Conservation (phyloP, 1,284 basidiomycete species). For the Trichosporon sp. region DNA sequence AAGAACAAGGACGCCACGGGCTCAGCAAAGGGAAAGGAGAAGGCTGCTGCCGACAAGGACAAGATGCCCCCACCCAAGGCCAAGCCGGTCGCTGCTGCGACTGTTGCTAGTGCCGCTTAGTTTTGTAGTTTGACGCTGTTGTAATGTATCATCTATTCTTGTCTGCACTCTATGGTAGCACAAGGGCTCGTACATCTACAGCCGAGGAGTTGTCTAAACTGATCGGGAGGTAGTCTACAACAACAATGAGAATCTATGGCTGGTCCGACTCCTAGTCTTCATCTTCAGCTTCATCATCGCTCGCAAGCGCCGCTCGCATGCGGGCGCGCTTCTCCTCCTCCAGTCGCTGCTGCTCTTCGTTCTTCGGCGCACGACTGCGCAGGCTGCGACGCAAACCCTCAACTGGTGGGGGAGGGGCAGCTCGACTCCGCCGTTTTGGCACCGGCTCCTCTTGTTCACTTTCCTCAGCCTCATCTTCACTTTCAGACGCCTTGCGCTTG, state of each 20-base stretch:
- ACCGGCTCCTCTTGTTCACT: slow-evolving; percentile 5
- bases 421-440: neutral
- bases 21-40: slow-evolving; percentile 71
- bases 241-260: neutral
- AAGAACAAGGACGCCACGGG: slow-evolving; percentile 13
- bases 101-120: neutral
- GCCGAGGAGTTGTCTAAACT: no score
- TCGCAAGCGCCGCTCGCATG: slow-evolving; percentile 25
- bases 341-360: slow-evolving; percentile 21
- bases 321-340: slow-evolving; percentile 25
- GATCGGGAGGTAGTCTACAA: neutral
- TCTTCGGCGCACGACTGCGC: slow-evolving; percentile 27
- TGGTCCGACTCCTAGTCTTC: neutral
- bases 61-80: slow-evolving; percentile 24
- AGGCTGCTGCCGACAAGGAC: slow-evolving; percentile 46
- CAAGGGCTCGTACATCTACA: no score
- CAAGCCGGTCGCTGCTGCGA: slow-evolving; percentile 12
- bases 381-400: slow-evolving; percentile 18
- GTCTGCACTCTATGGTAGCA: no score
- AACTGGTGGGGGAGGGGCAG: neutral
- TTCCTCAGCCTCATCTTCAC: slow-evolving; percentile 16
- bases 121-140: neutral
- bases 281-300: slow-evolving; percentile 16
- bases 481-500: slow-evolving; percentile 8
- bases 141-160: neutral